A percentile compares a stretch with the other conserved stretches of the same genome.
Evolutionary conservation across 306 rosid species (phyloP).

Genomic region (Coriaria nepalensis): DNA sequence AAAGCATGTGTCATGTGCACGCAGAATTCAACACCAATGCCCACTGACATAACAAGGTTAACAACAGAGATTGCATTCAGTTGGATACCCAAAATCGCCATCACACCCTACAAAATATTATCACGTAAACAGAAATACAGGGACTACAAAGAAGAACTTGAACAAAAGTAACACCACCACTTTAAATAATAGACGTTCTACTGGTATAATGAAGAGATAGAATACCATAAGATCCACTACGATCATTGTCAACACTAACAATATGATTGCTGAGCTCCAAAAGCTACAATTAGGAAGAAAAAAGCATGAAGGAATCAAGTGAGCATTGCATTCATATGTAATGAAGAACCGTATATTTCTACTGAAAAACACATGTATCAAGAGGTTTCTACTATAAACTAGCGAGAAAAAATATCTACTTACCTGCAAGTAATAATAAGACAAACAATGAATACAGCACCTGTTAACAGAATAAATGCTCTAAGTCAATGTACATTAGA

Average conservation of each 20-base stretch:
- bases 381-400: no score
- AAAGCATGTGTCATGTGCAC: constrained; percentile 91
- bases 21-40: constrained; percentile 96
- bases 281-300: constrained; percentile 40
- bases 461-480: constrained; percentile 38
- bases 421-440: constrained; percentile 81
- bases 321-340: neutral
- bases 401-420: constrained; percentile 22
- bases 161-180: neutral
- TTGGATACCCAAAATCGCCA: constrained; percentile 92
- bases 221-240: constrained; percentile 86
- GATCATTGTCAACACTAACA: constrained; percentile 84
- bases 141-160: no score
- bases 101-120: constrained; percentile 62
- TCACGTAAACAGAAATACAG: constrained; percentile 10
- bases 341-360: constrained; percentile 4
- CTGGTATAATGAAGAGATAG: constrained; percentile 5
- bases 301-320: constrained; percentile 14
- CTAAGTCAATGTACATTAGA: constrained; percentile 16
- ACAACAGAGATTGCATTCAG: constrained; percentile 93
- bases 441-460: constrained; percentile 96
- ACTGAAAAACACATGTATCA: no score
- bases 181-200: neutral
- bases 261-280: constrained; percentile 89
- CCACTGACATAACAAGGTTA: constrained; percentile 93